A percentile compares a stretch with the other conserved stretches of the same genome.
Evolutionary conservation across 306 rosid genomes (phyloP).

Genomic region (Arachis stenosperma): DNA sequence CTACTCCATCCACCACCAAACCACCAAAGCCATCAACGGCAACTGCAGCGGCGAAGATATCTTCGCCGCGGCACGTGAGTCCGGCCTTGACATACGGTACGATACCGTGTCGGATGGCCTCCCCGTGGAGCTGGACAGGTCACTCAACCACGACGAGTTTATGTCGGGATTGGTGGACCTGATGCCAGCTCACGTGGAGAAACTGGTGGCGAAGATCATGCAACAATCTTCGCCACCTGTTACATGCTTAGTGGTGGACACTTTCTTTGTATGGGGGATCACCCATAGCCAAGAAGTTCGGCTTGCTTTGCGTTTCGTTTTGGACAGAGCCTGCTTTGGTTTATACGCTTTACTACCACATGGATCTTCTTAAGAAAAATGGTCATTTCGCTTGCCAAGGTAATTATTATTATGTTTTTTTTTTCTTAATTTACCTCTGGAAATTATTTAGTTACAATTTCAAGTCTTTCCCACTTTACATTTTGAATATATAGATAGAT

Average conservation of each 20-base stretch:
- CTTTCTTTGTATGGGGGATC: conserved; percentile 70
- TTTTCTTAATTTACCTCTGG: no score
- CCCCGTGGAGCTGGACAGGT: conserved; percentile 55
- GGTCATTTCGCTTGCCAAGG: conserved; percentile 57
- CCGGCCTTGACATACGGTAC: conserved; percentile 58
- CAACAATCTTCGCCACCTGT: conserved; percentile 28
- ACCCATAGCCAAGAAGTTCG: conserved; percentile 50
- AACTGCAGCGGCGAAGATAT: conserved; percentile 14
- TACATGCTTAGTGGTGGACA: conserved; percentile 55
- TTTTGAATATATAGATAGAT: no score
- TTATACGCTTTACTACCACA: conserved; percentile 54
- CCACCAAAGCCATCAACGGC: conserved; percentile 41
- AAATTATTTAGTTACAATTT: no score
- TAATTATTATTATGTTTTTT: neutral
- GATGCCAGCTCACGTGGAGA: conserved; percentile 51
- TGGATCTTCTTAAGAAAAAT: conserved; percentile 50
- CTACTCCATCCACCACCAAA: conserved; percentile 51
- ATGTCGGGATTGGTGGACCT: conserved; percentile 50
- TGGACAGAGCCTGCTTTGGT: conserved; percentile 74
- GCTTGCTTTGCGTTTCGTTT: conserved; percentile 44
- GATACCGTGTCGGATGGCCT: conserved; percentile 63
- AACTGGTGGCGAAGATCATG: conserved; percentile 41
- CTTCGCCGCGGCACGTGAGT: conserved; percentile 38
- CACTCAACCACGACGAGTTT: conserved; percentile 62
- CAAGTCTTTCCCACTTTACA: no score